Base-by-base conservation (phyloP, 495 filamentous ascomycete species). In the Penicillium mononematosum region DNA sequence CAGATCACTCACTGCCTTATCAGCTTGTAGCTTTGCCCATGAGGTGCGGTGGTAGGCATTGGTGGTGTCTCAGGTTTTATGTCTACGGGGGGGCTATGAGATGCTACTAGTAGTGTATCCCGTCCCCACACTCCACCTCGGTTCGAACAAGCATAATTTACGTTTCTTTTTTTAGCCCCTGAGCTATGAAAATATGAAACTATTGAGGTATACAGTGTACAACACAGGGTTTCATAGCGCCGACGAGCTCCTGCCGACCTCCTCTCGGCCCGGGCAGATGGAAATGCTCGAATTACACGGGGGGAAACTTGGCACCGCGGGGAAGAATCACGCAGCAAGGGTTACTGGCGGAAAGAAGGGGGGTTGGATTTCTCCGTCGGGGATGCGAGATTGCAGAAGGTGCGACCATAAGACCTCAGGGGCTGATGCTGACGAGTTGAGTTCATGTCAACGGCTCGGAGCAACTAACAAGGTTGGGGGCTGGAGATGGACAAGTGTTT, bases 341-440 rank as follows among this genome's bases (percentile, higher is more conserved):
- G 48, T 45, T 16, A 51, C 52, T 53, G 56, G 59, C 20, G 53
- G 52, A 52, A 59, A 52, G 9, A 52, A 55, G 61, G 55, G 55
- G 29, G 44, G 52, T 64, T 64, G 52, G 53, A 50, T 64, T 61
- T 50, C 56, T 58, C 58, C 62, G 55, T 55, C 31, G 31, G 31
- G 17, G 8, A 38, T 45, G 36, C n/a, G 24, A 25, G 16, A 36
- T 36, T 12, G 31, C 31, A 12, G 31, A 12, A 34, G 31, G 11
- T 34, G 31, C 4, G 16, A 32, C 2, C 29, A 34, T 9, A 31
- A 14, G 41, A 43, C 19, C 29, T 10, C 41, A 43, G 41, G 17
- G n/a, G n/a, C 11, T 24, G 39, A 42, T n/a, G 45, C 47, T 57
- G 55, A 57, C 44, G 55, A 34, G 38, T 24, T 41, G 55, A 34